Evolutionary conservation across 1,284 basidiomycete species (phyloP).

Genomic region (Ustilago tritici): DNA sequence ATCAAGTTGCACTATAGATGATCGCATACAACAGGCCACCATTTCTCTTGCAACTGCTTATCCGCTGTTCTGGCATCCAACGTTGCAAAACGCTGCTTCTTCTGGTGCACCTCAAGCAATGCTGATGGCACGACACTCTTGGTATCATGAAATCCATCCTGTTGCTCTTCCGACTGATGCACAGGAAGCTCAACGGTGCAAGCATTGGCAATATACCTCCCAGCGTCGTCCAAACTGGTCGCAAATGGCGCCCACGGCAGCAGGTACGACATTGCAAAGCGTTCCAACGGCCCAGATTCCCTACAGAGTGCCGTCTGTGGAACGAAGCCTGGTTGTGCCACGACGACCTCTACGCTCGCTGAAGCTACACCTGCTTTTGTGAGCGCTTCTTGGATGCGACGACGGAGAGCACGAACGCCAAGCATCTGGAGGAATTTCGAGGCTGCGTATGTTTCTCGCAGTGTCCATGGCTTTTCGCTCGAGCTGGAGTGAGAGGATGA

Average conservation of each 20-base stretch:
- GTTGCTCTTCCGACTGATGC: neutral
- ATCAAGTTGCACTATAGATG: neutral
- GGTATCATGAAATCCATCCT: conserved; percentile 26
- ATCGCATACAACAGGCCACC: conserved; percentile 46
- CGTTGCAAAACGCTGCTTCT: conserved; percentile 32
- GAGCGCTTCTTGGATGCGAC: conserved; percentile 20
- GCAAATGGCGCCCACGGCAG: conserved; percentile 44
- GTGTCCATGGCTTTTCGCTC: conserved; percentile 24
- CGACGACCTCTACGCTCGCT: conserved; percentile 32
- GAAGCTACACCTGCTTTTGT: neutral
- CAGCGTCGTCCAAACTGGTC: conserved; percentile 34
- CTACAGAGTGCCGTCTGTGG: conserved; percentile 40
- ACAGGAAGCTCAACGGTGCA: conserved; percentile 22
- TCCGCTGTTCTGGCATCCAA: conserved; percentile 37
- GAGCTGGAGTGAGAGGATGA: conserved; percentile 10
- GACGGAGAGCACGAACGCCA: conserved; percentile 42
- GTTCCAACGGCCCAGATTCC: conserved; percentile 23
- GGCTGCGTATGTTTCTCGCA: conserved; percentile 43
- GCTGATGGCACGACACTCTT: conserved; percentile 20
- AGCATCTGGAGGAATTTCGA: conserved; percentile 57
- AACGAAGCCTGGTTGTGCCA: conserved; percentile 50
- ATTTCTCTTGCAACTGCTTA: conserved; percentile 36
- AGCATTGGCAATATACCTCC: conserved; percentile 45
- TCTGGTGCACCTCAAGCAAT: conserved; percentile 30
- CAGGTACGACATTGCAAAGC: conserved; percentile 45